phyloP scores from a whole-genome alignment of 83 land plant genomes.

The Larix sibirica region DNA sequence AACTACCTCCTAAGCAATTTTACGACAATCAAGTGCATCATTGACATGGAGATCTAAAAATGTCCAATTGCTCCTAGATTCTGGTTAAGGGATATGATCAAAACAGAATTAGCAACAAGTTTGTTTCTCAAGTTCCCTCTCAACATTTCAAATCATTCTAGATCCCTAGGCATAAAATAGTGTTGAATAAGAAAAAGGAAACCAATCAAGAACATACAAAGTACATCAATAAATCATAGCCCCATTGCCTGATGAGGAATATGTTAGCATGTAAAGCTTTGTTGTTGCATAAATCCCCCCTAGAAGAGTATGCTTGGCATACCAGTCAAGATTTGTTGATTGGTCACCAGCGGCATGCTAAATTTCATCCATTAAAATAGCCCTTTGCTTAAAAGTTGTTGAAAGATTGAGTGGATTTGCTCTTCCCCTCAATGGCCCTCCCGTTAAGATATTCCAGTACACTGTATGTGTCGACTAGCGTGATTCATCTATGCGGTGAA shows the following conservation, averaged over 20 bases:
- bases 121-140: neutral
- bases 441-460: no score
- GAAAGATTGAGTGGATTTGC: constrained; percentile 81
- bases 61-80: constrained; percentile 75
- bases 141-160: neutral
- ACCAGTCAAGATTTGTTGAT: constrained; percentile 79
- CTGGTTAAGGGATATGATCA: constrained; percentile 34
- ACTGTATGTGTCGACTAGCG: no score
- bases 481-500: no score
- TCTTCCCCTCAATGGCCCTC: no score
- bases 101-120: neutral
- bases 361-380: constrained; percentile 88
- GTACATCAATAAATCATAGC: neutral
- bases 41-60: constrained; percentile 67
- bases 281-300: constrained; percentile 86
- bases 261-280: constrained; percentile 91
- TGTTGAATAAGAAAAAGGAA: neutral
- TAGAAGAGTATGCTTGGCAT: constrained; percentile 75
- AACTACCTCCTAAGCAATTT: constrained; percentile 83
- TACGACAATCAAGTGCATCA: constrained; percentile 63
- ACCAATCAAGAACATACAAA: neutral
- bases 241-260: constrained; percentile 77
- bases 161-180: neutral
- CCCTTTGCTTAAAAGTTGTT: constrained; percentile 86
- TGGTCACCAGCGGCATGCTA: constrained; percentile 93